phyloP scores from a whole-genome alignment of 306 rosid genomes.

The Inga laurina region DNA sequence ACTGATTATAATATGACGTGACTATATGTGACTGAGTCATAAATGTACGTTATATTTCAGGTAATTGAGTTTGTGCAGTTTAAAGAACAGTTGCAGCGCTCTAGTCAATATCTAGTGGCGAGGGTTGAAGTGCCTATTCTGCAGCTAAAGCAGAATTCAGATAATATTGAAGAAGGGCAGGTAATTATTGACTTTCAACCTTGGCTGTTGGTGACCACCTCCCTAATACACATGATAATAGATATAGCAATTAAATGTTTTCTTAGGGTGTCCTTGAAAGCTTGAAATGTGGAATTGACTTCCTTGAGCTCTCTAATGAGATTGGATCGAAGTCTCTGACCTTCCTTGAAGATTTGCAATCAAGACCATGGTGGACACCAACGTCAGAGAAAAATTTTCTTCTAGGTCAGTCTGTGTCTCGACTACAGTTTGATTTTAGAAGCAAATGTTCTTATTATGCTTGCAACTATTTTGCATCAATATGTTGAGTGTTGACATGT shows the following conservation, averaged over 20 bases:
- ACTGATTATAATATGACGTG: slow-evolving; percentile 10
- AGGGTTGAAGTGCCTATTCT: slow-evolving; percentile 81
- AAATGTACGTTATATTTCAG: slow-evolving; percentile 47
- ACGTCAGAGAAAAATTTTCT: slow-evolving; percentile 85
- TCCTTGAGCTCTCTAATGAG: slow-evolving; percentile 82
- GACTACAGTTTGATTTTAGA: slow-evolving; percentile 5
- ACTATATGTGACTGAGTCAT: slow-evolving; percentile 22
- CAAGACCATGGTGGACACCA: slow-evolving; percentile 99
- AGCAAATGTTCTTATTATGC: slow-evolving; percentile 10
- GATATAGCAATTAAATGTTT: slow-evolving; percentile 27
- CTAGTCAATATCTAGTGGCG: slow-evolving; percentile 79
- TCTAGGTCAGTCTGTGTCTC: slow-evolving; percentile 64
- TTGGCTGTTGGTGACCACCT: slow-evolving; percentile 17
- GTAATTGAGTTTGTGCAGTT: slow-evolving; percentile 97
- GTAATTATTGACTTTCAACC: slow-evolving; percentile 44
- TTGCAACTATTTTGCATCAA: slow-evolving; percentile 5
- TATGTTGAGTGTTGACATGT: not conserved
- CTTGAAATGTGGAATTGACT: slow-evolving; percentile 74
- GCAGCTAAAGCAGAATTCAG: slow-evolving; percentile 79
- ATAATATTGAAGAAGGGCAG: slow-evolving; percentile 85
- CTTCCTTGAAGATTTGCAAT: slow-evolving; percentile 83
- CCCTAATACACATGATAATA: slow-evolving; percentile 26
- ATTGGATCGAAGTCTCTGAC: slow-evolving; percentile 82
- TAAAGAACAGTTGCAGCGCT: slow-evolving; percentile 79
- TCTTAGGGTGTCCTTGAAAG: slow-evolving; percentile 67